phyloP scores from a whole-genome alignment of 805 yeast species.

The Cyberlindnera amylophila region DNA sequence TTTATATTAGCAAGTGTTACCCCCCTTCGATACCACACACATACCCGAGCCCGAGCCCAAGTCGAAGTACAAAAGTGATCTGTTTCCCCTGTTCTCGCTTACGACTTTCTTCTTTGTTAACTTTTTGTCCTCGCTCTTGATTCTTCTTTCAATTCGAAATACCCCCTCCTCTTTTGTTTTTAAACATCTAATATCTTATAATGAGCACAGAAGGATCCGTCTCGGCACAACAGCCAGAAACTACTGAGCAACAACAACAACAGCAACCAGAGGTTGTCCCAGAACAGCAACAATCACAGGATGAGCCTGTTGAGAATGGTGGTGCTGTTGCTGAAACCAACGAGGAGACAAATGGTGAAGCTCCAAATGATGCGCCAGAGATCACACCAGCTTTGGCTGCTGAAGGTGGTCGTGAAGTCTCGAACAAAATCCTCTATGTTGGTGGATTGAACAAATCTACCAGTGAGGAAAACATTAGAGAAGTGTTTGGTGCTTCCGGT shows the following conservation, averaged over 20 bases:
- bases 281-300: neutral
- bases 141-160: neutral
- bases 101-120: too few species aligned
- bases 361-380: conserved; percentile 19
- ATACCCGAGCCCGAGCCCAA: too few species aligned
- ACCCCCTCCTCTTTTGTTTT: neutral
- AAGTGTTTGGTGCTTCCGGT: conserved; percentile 55
- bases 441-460: conserved; percentile 68
- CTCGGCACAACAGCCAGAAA: neutral
- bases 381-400: conserved; percentile 63
- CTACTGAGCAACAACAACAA: neutral
- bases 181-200: neutral
- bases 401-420: conserved; percentile 79
- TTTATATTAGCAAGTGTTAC: too few species aligned
- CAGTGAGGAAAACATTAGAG: conserved; percentile 58
- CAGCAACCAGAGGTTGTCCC: neutral
- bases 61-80: too few species aligned
- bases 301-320: neutral
- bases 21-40: too few species aligned
- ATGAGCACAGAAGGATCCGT: conserved; percentile 9
- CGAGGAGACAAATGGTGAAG: neutral
- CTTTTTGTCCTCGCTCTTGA: too few species aligned
- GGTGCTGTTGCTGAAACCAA: neutral
- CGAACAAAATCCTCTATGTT: conserved; percentile 70
- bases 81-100: too few species aligned